Base-by-base conservation (phyloP, 257 asterid species). In the Cruciata laevipes region DNA sequence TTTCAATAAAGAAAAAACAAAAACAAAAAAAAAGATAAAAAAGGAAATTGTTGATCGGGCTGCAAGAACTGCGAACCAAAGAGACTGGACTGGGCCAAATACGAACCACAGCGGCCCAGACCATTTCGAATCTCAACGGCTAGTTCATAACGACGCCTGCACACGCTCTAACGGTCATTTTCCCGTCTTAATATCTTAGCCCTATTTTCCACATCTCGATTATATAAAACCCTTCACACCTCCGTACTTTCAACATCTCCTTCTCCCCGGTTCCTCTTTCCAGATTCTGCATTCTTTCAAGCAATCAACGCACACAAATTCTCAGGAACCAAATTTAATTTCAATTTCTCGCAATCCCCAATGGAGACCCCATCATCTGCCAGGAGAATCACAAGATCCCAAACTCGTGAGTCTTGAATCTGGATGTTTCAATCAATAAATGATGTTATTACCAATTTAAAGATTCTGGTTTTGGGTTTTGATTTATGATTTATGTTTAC, bases 351-450 rank as follows among this genome's bases (percentile, higher is more conserved):
- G 20, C 37, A 20, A 57, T 20, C 78, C 51, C 25, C 72, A 77
- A 92, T 89, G 98, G 96, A 87, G 76, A 86, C 97, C 62, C 97
- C 97, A 55, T 87, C 86, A 62, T 82, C 96, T 61, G 67, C 90
- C 55, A 82, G 91, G 81, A 84, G 96, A 76, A 74, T 83, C 18
- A 91, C 96, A 31, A 71, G 96, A 87, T 91, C 98, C 1, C 95
- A 85, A 55, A 17, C 77, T 10, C 76, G 95, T 83, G 55, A 10
- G 74, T 72, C 12, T 7, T 17, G 55, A 10, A 66, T 71, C 23
- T 13, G 42, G 47, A 40, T 40, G 47, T 7, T 40, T 40, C 18
- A 13, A 32, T 3, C 20, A 8, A 17, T 31, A 17, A 30, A 24
- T 2, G 20, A 6, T 25, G 9, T 17, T 24, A 38, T 59, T 52